Evolutionary conservation across 2,329 filamentous ascomycete species (phyloP).

Genomic region (Aspergillus sp.): DNA sequence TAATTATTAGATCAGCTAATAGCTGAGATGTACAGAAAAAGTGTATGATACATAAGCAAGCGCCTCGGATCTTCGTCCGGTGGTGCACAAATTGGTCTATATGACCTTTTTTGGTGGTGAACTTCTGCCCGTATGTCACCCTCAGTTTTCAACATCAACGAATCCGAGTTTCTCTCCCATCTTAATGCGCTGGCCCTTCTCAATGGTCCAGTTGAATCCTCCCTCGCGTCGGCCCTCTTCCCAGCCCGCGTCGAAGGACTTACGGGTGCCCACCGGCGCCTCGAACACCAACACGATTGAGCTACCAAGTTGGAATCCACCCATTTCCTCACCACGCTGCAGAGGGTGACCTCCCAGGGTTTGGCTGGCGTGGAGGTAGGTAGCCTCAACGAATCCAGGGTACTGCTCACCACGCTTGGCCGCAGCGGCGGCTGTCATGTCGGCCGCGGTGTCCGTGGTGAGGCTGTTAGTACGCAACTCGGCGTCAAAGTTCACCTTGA

Average conservation of each 20-base stretch:
- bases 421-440: slow-evolving; percentile 79
- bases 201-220: slow-evolving; percentile 83
- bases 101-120: neutral
- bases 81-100: neutral
- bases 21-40: neutral
- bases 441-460: slow-evolving; percentile 87
- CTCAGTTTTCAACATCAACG: slow-evolving; percentile 49
- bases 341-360: slow-evolving; percentile 82
- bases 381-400: slow-evolving; percentile 89
- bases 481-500: slow-evolving; percentile 94
- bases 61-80: neutral
- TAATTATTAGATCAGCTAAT: neutral
- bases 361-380: slow-evolving; percentile 74
- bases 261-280: slow-evolving; percentile 68
- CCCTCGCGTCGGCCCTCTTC: slow-evolving; percentile 58
- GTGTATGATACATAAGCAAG: neutral
- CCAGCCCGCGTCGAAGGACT: slow-evolving; percentile 63
- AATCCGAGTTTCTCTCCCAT: slow-evolving; percentile 84
- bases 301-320: slow-evolving; percentile 92
- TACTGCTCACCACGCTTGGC: slow-evolving; percentile 75
- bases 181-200: slow-evolving; percentile 84
- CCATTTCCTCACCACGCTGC: slow-evolving; percentile 91
- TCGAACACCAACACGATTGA: slow-evolving; percentile 97
- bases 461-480: slow-evolving; percentile 92
- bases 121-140: neutral